A percentile compares a stretch with the other conserved stretches of the same genome.
phyloP scores from a whole-genome alignment of 768 basidiomycete species.

The Pholiota molesta region DNA sequence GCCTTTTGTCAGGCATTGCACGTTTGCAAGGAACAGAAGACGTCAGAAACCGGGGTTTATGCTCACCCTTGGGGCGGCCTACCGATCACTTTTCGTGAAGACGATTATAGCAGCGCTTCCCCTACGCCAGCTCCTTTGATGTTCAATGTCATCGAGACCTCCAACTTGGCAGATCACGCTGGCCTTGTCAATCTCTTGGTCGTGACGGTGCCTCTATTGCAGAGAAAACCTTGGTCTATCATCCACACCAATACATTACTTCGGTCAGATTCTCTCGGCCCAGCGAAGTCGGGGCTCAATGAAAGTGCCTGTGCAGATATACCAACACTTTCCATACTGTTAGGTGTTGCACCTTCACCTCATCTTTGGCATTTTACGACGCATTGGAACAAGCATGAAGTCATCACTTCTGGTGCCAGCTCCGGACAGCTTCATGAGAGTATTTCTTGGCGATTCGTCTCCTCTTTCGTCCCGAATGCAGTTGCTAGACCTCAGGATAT shows the following conservation, averaged over 20 bases:
- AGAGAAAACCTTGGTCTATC: slow-evolving; percentile 28
- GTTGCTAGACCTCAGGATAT: not conserved
- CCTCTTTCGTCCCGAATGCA: slow-evolving; percentile 19
- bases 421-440: slow-evolving; percentile 37
- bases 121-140: slow-evolving; percentile 29
- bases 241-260: slow-evolving; percentile 48
- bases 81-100: slow-evolving; percentile 32
- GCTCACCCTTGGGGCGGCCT: slow-evolving; percentile 36
- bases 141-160: slow-evolving; percentile 53
- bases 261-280: slow-evolving; percentile 5
- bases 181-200: slow-evolving; percentile 49
- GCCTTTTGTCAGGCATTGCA: slow-evolving; percentile 40
- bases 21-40: slow-evolving; percentile 15
- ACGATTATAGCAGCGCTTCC: slow-evolving; percentile 29
- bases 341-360: slow-evolving; percentile 44
- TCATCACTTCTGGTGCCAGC: slow-evolving; percentile 17
- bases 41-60: slow-evolving; percentile 31
- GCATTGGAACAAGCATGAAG: slow-evolving; percentile 44
- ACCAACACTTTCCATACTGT: slow-evolving; percentile 40
- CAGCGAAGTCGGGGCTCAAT: slow-evolving; percentile 27
- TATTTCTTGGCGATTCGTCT: slow-evolving; percentile 40
- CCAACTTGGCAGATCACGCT: slow-evolving; percentile 50
- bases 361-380: slow-evolving; percentile 43
- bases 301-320: slow-evolving; percentile 40
- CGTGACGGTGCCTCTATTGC: slow-evolving; percentile 40